phyloP scores from a whole-genome alignment of 1,284 basidiomycete genomes.

The Ceratobasidium theobromae region DNA sequence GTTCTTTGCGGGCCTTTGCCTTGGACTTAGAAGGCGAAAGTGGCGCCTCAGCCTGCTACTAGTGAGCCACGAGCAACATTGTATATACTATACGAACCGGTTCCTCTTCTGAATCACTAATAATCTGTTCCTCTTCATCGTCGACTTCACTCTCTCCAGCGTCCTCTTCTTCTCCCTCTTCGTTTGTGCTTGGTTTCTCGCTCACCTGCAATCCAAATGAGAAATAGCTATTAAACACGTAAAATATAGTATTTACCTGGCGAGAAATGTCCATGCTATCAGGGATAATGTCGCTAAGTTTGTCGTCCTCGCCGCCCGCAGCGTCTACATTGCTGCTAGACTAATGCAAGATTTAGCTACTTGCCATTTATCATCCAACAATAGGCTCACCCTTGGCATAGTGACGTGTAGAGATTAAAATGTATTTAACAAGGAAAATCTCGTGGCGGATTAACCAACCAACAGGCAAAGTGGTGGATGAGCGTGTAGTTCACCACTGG shows the following conservation, averaged over 20 bases:
- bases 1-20: slow-evolving; percentile 41
- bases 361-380: background rate
- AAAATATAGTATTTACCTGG: slow-evolving; percentile 52
- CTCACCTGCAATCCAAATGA: slow-evolving; percentile 18
- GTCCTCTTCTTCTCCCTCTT: slow-evolving; percentile 34
- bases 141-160: slow-evolving; percentile 60
- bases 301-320: slow-evolving; percentile 61
- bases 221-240: slow-evolving; percentile 1
- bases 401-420: background rate
- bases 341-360: background rate
- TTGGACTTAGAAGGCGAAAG: slow-evolving; percentile 48
- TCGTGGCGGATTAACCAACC: slow-evolving; percentile 23
- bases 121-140: slow-evolving; percentile 47
- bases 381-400: slow-evolving; percentile 20
- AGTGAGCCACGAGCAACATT: slow-evolving; percentile 34
- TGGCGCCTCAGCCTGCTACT: slow-evolving; percentile 40
- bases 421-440: background rate
- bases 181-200: slow-evolving; percentile 40
- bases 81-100: slow-evolving; percentile 35
- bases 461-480: slow-evolving; percentile 21
- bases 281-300: slow-evolving; percentile 76
- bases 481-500: slow-evolving; percentile 18
- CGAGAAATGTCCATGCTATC: slow-evolving; percentile 75
- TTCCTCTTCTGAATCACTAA: slow-evolving; percentile 25
- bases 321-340: slow-evolving; percentile 18